phyloP scores from a whole-genome alignment of 73 alveolate species.

The Paramecium pentaurelia region DNA sequence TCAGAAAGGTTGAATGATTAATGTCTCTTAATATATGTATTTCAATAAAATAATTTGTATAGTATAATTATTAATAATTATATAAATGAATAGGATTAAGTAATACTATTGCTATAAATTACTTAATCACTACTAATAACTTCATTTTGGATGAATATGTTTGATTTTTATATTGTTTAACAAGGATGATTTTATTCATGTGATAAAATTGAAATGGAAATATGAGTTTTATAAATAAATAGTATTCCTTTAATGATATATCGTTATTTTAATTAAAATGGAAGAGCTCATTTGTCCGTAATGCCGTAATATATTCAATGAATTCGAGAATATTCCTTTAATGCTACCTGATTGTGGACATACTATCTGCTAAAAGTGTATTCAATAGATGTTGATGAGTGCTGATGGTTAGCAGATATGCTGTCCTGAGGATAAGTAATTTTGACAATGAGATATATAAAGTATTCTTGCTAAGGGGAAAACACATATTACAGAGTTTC shows the following conservation, averaged over 20 bases:
- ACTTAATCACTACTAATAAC: no score
- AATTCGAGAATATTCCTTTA: neutral
- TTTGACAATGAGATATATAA: neutral
- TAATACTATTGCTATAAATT: no score
- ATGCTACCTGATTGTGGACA: constrained; percentile 47
- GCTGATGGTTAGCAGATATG: neutral
- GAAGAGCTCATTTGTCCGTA: constrained; percentile 30
- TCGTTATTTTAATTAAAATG: neutral
- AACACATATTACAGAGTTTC: neutral
- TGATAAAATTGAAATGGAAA: neutral
- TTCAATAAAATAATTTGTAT: no score
- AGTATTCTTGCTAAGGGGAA: constrained; percentile 2
- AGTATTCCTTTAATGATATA: neutral
- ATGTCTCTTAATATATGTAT: no score
- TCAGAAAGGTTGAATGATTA: no score
- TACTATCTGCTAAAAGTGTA: constrained; percentile 14
- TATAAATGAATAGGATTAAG: no score
- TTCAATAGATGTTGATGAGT: neutral
- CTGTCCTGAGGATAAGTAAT: constrained; percentile 39
- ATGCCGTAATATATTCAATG: neutral
- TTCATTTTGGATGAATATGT: no score
- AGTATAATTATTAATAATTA: no score
- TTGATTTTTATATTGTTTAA: no score
- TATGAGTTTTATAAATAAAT: neutral
- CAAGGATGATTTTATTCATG: no score